Base-by-base conservation (phyloP, 306 rosid genomes). In the Acacia crassicarpa region DNA sequence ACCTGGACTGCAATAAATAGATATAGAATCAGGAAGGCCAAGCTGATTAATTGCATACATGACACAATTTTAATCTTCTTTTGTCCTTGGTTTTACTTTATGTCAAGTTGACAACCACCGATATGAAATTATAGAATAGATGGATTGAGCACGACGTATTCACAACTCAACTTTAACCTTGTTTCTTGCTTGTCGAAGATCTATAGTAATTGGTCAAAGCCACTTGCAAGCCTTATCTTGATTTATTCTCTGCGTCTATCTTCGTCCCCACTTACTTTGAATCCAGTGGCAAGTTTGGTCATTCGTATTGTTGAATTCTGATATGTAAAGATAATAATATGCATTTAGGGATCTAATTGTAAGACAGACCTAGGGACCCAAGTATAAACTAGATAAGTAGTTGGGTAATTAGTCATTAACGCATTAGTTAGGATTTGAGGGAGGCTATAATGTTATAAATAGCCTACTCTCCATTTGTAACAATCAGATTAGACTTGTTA, bases 1-100 rank as follows among this genome's bases (percentile, higher is more conserved):
- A 9, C 79, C 67, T 75, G 69, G 68, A 75, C 30, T 76, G 16
- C 1, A 15, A 75, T 33, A 75, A 75, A 53, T 59, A 35, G 35
- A 53, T 48, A 17, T 54, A 20, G 22, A 38, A 49, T 61, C 67
- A 25, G 67, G 67, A 25, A 62, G 41, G 38, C 68, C 30, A 27
- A 13, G 68, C 14, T 30, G 41, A 63, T 27, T 63, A 2, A 9
- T 2, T 58, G 63, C 63, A n/a, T 23, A 4, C 67, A 23, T 25
- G 17, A 61, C 11, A 20, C 35, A 61, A 23, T 63, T 17, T 32
- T 63, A 63, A 63, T 30, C 33, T 63, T 63, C 38, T 63, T 30
- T 30, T 63, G 40, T 63, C 15, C 13, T 9, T 27, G 41, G 22
- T 58, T 13, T 7, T 63, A 63, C 33, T 56, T n/a, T 59, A 59